phyloP scores from a whole-genome alignment of 1,284 basidiomycete species.

The Trametes versicolor region DNA sequence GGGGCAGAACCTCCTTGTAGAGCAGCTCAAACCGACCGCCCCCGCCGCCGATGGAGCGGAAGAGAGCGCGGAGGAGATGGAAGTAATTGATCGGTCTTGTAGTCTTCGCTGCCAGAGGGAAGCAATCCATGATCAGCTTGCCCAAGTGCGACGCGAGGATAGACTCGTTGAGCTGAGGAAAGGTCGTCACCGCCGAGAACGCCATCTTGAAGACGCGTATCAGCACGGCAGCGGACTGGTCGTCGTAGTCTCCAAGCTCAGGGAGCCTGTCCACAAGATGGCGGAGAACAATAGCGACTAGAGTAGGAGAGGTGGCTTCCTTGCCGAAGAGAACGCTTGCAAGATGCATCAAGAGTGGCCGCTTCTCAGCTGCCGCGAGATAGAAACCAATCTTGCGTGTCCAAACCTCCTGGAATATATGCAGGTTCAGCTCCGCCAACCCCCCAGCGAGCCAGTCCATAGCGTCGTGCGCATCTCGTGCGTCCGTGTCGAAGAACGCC shows the following conservation, averaged over 20 bases:
- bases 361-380: slow-evolving; percentile 81
- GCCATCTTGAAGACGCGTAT: slow-evolving; percentile 97
- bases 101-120: slow-evolving; percentile 93
- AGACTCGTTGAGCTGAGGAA: slow-evolving; percentile 86
- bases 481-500: slow-evolving; percentile 85
- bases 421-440: slow-evolving; percentile 85
- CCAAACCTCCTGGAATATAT: slow-evolving; percentile 96
- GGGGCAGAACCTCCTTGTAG: slow-evolving; percentile 96
- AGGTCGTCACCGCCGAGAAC: slow-evolving; percentile 89
- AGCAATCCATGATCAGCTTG: slow-evolving; percentile 97
- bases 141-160: slow-evolving; percentile 94
- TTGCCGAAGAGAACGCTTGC: slow-evolving; percentile 90
- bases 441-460: slow-evolving; percentile 88
- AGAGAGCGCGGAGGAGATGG: slow-evolving; percentile 92
- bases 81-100: slow-evolving; percentile 94
- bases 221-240: slow-evolving; percentile 82
- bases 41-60: slow-evolving; percentile 95
- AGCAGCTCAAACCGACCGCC: slow-evolving; percentile 95
- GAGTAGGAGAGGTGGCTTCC: slow-evolving; percentile 86
- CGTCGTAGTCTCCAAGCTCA: slow-evolving; percentile 88
- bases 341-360: slow-evolving; percentile 86
- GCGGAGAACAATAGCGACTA: slow-evolving; percentile 92
- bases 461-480: slow-evolving; percentile 85
- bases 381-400: slow-evolving; percentile 91
- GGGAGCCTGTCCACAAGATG: slow-evolving; percentile 89